These are phyloP conservation scores for Solanum pennellii DNA, from an alignment of 257 asterid species.

Conservation along the genomic window DNA sequence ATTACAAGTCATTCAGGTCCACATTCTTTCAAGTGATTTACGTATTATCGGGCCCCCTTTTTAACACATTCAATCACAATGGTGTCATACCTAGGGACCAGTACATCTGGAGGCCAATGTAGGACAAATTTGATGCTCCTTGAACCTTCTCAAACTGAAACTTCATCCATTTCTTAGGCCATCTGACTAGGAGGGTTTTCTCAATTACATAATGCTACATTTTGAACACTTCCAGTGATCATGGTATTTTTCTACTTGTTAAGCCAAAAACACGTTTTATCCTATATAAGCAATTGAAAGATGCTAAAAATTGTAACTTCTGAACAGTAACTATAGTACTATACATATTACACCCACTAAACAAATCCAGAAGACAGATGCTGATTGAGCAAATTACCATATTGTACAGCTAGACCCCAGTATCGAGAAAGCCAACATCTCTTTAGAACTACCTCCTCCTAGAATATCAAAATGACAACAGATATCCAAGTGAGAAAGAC, in stretches of 20 bases:
- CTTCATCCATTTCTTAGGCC: not conserved
- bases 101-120: not conserved
- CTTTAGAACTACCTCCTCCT: constrained; percentile 99
- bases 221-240: not conserved
- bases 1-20: not conserved
- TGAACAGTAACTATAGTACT: not conserved
- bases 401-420: constrained; percentile 84
- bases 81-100: not conserved
- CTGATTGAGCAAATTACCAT: constrained; percentile 47
- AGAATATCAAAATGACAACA: not conserved
- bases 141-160: not conserved
- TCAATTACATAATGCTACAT: not conserved
- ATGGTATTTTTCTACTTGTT: not conserved
- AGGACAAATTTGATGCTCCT: not conserved
- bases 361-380: not conserved
- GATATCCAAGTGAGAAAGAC: not conserved
- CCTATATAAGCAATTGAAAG: not conserved
- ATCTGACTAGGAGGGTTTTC: not conserved
- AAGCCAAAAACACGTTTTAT: not conserved
- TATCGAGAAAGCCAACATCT: constrained; percentile 99
- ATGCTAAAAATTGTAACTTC: not conserved
- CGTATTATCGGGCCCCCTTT: not conserved
- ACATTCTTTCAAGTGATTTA: not conserved
- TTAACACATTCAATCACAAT: not conserved
- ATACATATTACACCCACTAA: not conserved